Evolutionary conservation across 495 filamentous ascomycete species (phyloP), one percentile per base, ranked within the genome.

Genomic region (Penicillium macrosclerotiorum): DNA sequence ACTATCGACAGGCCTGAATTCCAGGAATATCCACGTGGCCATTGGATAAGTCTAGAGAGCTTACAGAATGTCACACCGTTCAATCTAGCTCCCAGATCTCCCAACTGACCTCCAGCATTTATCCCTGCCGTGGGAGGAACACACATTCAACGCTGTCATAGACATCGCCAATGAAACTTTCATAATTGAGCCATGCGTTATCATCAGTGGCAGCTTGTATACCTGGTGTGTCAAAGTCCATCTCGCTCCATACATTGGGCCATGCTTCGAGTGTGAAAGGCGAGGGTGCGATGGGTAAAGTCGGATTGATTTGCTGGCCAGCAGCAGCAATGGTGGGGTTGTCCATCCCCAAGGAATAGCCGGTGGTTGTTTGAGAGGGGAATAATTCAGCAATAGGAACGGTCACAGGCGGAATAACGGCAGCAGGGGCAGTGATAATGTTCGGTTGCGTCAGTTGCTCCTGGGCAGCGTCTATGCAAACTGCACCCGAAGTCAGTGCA

Each of bases 111-210:
- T 17, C 12, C 12, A 19, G 14, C 38, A 24, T 23, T 36, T 14
- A 43, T 26, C 13, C 26, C 45, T 26, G 43, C 23, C 48, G 54
- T 6, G 55, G 42, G 4, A 55, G 22, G 34, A 62, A 59, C 25
- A 57, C 54, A 22, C 47, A 46, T 19, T 65, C 55, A 12, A 45
- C 51, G 26, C 37, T 60, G 18, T 59, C 57, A 49, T 62, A 62
- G 14, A 69, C 44, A 43, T 63, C 64, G 2, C 53, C 62, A 24
- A 69, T 59, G 38, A 69, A 69, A 17, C 40, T 67, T 38, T 63
- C 62, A 38, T 67, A 69, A 16, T 57, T 67, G 20, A 50, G 23
- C 65, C 65, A 69, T 1, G 63, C 57, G 20, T 45, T 45, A 30
- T 69, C 49, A 43, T 57, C 47, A 3, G 25, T 46, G 1, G 35